Evolutionary conservation across 2,329 filamentous ascomycete genomes (phyloP).

Genomic region (Gremmenia infestans): DNA sequence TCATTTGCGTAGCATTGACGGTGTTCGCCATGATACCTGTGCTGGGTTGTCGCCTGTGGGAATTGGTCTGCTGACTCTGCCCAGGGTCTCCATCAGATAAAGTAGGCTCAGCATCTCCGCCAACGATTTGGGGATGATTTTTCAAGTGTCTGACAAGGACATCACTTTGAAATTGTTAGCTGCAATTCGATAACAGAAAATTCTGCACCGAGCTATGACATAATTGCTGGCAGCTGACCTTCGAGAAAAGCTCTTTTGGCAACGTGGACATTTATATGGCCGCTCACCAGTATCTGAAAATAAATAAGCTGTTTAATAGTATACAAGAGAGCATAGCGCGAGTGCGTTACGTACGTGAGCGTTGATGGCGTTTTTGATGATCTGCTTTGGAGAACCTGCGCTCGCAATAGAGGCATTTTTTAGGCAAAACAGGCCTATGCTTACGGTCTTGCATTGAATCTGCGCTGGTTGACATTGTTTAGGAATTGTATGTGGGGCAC

Average conservation of each 20-base stretch:
- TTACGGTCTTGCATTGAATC: conserved; percentile 9
- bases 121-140: conserved; percentile 20
- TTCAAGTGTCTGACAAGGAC: conserved; percentile 25
- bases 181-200: not conserved
- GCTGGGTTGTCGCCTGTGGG: conserved; percentile 3
- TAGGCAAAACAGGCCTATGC: conserved; percentile 29
- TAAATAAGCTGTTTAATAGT: conserved; percentile 18
- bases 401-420: conserved; percentile 44
- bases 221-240: conserved; percentile 37
- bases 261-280: conserved; percentile 48
- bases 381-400: conserved; percentile 51
- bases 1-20: not conserved
- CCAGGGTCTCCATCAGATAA: conserved; percentile 16
- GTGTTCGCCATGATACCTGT: conserved; percentile 3
- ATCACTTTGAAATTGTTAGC: conserved; percentile 17
- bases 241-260: conserved; percentile 49
- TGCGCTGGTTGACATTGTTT: conserved; percentile 9
- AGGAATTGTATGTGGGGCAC: conserved; percentile 3
- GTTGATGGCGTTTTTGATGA: conserved; percentile 50
- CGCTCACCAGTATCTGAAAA: conserved; percentile 47
- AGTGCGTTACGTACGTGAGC: conserved; percentile 42
- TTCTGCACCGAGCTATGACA: conserved; percentile 20
- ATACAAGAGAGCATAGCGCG: not conserved
- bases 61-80: conserved; percentile 4
- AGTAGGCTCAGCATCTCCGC: conserved; percentile 17